A percentile compares a stretch with the other conserved stretches of the same genome.
Conservation (phyloP, 2,329 filamentous ascomycete genomes). For the Diaporthe nobilis region DNA sequence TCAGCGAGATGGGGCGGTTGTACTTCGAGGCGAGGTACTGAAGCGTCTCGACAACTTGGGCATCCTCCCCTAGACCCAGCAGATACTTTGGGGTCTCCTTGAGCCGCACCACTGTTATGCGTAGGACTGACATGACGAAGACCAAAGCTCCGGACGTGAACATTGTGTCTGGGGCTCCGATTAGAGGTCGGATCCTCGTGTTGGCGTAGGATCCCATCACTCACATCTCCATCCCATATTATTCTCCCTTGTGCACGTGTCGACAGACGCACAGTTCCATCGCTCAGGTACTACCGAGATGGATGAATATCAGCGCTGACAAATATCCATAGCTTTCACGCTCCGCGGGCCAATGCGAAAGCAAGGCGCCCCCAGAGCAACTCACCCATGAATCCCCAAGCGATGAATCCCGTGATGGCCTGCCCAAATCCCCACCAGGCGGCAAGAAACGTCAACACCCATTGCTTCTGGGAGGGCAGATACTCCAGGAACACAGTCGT, state of each 20-base stretch:
- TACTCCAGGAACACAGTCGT: slow-evolving; percentile 66
- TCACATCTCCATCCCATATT: slow-evolving; percentile 66
- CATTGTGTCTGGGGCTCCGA: slow-evolving; percentile 52
- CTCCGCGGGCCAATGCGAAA: neutral
- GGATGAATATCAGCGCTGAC: slow-evolving; percentile 2
- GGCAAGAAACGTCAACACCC: slow-evolving; percentile 75
- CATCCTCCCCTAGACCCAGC: slow-evolving; percentile 66
- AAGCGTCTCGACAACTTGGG: slow-evolving; percentile 61
- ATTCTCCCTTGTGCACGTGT: slow-evolving; percentile 56
- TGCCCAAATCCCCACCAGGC: slow-evolving; percentile 67
- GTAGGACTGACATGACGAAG: slow-evolving; percentile 64
- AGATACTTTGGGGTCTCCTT: slow-evolving; percentile 73
- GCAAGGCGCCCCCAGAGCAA: slow-evolving; percentile 18
- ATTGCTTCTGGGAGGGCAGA: slow-evolving; percentile 68
- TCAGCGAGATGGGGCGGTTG: slow-evolving; percentile 58
- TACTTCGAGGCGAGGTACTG: slow-evolving; percentile 56
- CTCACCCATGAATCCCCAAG: slow-evolving; percentile 64
- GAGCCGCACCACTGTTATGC: slow-evolving; percentile 68
- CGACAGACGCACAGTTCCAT: slow-evolving; percentile 59
- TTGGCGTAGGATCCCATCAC: neutral
- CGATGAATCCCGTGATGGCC: slow-evolving; percentile 62
- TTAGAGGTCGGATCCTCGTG: neutral
- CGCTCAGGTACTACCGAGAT: slow-evolving; percentile 50
- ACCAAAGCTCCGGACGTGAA: slow-evolving; percentile 63
- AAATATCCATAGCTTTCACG: neutral